Base-by-base conservation (phyloP, 768 basidiomycete species). In the Chalciporus sphaerocephalus region DNA sequence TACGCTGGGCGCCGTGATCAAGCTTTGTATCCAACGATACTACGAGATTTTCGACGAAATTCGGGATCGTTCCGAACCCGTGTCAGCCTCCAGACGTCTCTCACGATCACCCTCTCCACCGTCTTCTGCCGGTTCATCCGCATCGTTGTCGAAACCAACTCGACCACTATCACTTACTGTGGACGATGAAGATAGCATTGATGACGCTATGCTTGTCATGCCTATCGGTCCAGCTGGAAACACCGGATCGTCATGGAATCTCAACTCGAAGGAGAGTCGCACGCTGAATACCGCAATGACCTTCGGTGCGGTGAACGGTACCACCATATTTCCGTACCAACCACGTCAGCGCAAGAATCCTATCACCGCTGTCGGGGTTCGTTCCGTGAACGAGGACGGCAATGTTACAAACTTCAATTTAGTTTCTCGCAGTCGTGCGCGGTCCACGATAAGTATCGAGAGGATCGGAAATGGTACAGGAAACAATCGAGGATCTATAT, bases 41-140 rank as follows among this genome's bases (percentile, higher is more conserved):
- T 91, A 84, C 61, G 90, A 92, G 60, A 70, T 92, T 23, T 92
- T 92, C 54, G 89, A 91, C 59, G 90, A 92, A 54, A 65, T 85
- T n/a, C 67, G 63, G 46, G 90, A 91, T 65, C 76, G 81, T 13
- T 75, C 74, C 47, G 87, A 90, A 53, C 81, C 81, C 3, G 51
- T 78, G 12, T 67, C 68, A 2, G 68, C 65, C 12, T 28, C 40
- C 3, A 45, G 45, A 34, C 47, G 18, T 21, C 42, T 56, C 17
- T 63, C 60, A 6, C 62, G 64, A 24, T 58, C 67, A 6, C 48
- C 59, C 21, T 67, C 64, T 4, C 62, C 56, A n/a, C 57, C 41
- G 17, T 60, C 61, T 20, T 55, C 45, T 18, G 55, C 49, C 8
- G 48, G 28, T 27, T 61, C 51, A 27, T 60, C 55, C 21, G 47